Evolutionary conservation across 108 stramenopile genomes (phyloP), one percentile per base, ranked within the genome.

Genomic region (Skeletonema marinoi): DNA sequence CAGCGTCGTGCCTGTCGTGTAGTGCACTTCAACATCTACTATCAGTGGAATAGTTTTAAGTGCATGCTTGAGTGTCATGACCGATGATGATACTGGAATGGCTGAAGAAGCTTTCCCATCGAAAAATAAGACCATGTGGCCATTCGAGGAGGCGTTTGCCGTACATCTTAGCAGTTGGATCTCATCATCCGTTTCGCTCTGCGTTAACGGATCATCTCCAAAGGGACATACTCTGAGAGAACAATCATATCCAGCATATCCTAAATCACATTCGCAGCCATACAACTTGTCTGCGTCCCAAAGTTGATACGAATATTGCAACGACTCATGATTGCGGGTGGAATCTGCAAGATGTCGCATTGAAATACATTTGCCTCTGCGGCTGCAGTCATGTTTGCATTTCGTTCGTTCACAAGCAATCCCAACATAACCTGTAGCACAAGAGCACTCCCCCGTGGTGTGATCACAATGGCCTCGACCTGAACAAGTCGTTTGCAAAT

Each of bases 281-380:
- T 88, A 89, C n/a, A 91, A 70, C 74, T 88, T 94, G 11, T 88
- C 79, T 3, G 85, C 88, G 38, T 96, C 94, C 89, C 91, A 93
- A 48, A 60, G 54, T 25, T 70, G 44, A 44, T 86, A 86, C 1
- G 73, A 17, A 60, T 50, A 81, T 71, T 66, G 63, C 51, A 75
- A 65, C 1, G 80, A 81, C 32, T 66, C 38, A 12, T 71, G 69
- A 66, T 79, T 75, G 14, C 81, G 66, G 14, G 74, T 81, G 16
- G 66, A 66, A 50, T 75, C 74, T 19, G 80, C 73, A 16, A 75
- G 48, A 50, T 71, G 69, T 13, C 44, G 38, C 70, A 81, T 75
- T 32, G 74, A 75, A 31, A 75, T 48, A 41, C 80, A 81, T 44
- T 38, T 51, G 3, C 80, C 80, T 31, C 62, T 38, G 12, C 73